Percentiles rank a stretch among this genome's conserved stretches.
These are phyloP conservation scores for Tagetes erecta DNA, from an alignment of 129 eudicot genomes.

Conservation along the genomic window DNA sequence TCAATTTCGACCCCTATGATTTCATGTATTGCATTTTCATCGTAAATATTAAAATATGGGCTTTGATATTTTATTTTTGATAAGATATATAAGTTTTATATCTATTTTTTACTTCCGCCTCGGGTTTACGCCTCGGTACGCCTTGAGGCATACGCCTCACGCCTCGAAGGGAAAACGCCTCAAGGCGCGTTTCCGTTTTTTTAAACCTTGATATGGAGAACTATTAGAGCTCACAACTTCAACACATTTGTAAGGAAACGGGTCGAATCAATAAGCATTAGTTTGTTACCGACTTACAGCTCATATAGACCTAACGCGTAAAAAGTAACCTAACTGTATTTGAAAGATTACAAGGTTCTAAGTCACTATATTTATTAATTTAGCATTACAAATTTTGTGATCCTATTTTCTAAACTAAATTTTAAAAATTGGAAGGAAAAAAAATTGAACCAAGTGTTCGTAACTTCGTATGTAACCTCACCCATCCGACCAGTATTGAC, in stretches of 20 bases:
- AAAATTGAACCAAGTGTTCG: neutral
- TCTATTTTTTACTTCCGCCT: too few species aligned
- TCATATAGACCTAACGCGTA: neutral
- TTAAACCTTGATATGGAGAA: neutral
- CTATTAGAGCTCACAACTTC: neutral
- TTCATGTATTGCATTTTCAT: too few species aligned
- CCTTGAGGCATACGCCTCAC: too few species aligned
- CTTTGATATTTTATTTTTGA: too few species aligned
- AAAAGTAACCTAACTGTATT: neutral
- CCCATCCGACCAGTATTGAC: neutral
- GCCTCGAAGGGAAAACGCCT: too few species aligned
- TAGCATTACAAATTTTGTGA: neutral
- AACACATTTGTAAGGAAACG: neutral
- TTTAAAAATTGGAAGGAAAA: neutral
- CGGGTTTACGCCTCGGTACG: too few species aligned
- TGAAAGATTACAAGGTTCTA: neutral
- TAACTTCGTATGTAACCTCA: too few species aligned
- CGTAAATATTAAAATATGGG: too few species aligned
- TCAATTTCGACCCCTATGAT: too few species aligned
- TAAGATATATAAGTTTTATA: too few species aligned
- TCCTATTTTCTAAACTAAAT: neutral
- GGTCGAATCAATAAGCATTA: neutral
- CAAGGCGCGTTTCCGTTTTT: too few species aligned
- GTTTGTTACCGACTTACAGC: too few species aligned
- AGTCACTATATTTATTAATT: neutral